A percentile compares a stretch with the other conserved stretches of the same genome.
Evolutionary conservation across 2,329 filamentous ascomycete species (phyloP).

Genomic region (Diaporthe sp.): DNA sequence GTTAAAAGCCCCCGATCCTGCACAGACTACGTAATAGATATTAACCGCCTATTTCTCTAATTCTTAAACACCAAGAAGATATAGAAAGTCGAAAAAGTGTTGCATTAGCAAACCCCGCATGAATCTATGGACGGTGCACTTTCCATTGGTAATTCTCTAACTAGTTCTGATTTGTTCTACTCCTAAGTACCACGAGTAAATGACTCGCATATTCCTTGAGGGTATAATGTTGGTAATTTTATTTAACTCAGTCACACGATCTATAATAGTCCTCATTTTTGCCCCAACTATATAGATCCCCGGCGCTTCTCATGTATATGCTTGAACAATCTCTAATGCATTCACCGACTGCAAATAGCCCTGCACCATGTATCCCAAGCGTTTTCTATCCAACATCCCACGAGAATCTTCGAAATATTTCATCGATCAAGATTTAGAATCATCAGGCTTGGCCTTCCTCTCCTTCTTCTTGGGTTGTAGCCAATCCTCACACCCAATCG

Average conservation of each 20-base stretch:
- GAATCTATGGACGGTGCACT: not conserved
- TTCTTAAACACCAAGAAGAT: not conserved
- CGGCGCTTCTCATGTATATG: not conserved
- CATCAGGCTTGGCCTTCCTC: conserved; percentile 59
- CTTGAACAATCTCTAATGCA: not conserved
- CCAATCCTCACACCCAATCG: conserved; percentile 90
- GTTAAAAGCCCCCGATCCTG: not conserved
- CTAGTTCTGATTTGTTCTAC: not conserved
- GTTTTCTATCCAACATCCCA: not conserved
- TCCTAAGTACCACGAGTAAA: not conserved
- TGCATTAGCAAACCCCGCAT: too few relatives aligned
- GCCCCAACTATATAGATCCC: conserved; percentile 7
- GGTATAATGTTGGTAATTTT: not conserved
- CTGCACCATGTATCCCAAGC: not conserved
- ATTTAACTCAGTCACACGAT: not conserved
- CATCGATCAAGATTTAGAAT: conserved; percentile 32
- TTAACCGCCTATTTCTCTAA: not conserved
- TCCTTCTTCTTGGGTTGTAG: conserved; percentile 82
- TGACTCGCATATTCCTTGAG: not conserved
- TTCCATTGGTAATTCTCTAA: too few relatives aligned
- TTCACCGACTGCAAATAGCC: not conserved
- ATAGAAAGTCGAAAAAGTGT: not conserved
- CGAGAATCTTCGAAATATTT: accelerated
- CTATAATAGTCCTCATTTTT: not conserved
- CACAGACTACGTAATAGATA: not conserved